Conservation (phyloP, 2,329 filamentous ascomycete species). For the Fusarium fracticaudum region DNA sequence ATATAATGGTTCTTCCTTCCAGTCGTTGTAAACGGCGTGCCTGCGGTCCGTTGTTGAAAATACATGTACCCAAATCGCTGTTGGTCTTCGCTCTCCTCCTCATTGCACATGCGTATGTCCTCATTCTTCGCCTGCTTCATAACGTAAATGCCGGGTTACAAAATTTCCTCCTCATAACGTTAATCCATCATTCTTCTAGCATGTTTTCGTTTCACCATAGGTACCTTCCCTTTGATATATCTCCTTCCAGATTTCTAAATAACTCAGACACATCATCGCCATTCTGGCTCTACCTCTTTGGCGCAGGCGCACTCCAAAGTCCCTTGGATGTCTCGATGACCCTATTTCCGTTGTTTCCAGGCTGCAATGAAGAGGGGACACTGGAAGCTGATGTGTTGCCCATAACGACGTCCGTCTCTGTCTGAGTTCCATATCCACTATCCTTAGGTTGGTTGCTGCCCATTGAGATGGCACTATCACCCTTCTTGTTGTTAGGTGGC, state of each 20-base stretch:
- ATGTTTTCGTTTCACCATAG: constrained; percentile 1
- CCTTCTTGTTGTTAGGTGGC: constrained; percentile 47
- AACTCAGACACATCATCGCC: background rate
- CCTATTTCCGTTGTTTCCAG: constrained; percentile 64
- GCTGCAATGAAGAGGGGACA: constrained; percentile 63
- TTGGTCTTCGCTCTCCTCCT: background rate
- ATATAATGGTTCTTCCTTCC: background rate
- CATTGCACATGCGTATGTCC: background rate
- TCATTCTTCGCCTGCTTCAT: background rate
- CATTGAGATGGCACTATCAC: constrained; percentile 58
- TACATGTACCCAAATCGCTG: background rate
- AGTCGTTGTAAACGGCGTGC: constrained; percentile 23
- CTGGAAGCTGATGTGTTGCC: constrained; percentile 50
- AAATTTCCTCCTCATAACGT: background rate
- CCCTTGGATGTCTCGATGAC: constrained; percentile 72
- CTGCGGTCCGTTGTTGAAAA: constrained; percentile 24
- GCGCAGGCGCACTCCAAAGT: constrained; percentile 61
- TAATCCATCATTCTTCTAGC: background rate
- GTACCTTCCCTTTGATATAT: background rate
- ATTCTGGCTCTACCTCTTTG: constrained; percentile 37
- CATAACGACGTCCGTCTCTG: constrained; percentile 55
- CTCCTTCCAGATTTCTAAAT: background rate
- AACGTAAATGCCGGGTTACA: background rate
- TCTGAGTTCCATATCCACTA: constrained; percentile 60
- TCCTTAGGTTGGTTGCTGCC: constrained; percentile 50